Conservation (phyloP, 345 rosid genomes). For the Populus alba region DNA sequence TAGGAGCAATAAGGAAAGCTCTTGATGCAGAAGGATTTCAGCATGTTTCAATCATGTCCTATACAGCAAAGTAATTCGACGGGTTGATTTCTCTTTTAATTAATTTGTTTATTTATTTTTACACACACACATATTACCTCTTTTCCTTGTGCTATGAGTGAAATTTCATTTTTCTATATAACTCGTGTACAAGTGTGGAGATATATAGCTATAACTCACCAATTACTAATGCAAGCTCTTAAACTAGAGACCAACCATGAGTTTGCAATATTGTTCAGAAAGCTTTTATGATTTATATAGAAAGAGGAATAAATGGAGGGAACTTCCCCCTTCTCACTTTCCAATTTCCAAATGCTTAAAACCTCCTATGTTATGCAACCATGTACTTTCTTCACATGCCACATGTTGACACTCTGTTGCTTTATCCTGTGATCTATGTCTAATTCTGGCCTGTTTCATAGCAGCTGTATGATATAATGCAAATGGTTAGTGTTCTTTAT, state of each 20-base stretch:
- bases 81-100: neutral
- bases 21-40: conserved; percentile 93
- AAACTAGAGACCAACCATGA: neutral
- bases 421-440: neutral
- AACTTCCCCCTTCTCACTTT: neutral
- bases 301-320: neutral
- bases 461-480: neutral
- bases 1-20: conserved; percentile 79
- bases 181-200: neutral
- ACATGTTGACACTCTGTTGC: neutral
- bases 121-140: neutral
- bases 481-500: conserved; percentile 9
- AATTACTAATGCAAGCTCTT: neutral
- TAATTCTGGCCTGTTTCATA: neutral
- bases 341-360: neutral
- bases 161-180: neutral
- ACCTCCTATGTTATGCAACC: neutral
- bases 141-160: neutral
- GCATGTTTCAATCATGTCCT: conserved; percentile 93
- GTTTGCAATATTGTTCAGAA: neutral
- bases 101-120: neutral
- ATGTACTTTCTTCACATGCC: neutral
- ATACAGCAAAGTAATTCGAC: conserved; percentile 77
- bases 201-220: neutral
- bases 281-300: neutral